These are phyloP conservation scores for Chalaropsis ovoidea DNA, from an alignment of 2,329 filamentous ascomycete species.

Conservation along the genomic window DNA sequence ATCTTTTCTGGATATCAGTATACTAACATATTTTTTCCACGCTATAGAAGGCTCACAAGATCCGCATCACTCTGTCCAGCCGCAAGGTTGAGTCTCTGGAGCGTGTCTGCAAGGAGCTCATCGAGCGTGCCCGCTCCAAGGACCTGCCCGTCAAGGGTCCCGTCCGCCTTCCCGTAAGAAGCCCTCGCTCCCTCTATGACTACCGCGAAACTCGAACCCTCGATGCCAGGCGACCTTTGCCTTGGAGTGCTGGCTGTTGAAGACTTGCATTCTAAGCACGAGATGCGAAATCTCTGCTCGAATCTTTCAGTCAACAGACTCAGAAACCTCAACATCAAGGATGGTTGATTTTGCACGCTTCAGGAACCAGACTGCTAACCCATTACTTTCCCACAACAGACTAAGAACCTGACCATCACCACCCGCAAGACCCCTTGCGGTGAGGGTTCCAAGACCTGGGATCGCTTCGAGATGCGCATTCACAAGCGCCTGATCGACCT, in stretches of 20 bases:
- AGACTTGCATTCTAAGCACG: not conserved
- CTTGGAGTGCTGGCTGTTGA: not conserved
- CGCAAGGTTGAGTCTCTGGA: constrained; percentile 93
- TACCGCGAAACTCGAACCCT: not conserved
- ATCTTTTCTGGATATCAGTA: not conserved
- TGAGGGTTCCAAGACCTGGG: constrained; percentile 99
- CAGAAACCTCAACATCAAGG: too few relatives aligned
- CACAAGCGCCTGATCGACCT: constrained; percentile 98
- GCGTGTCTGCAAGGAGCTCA: constrained; percentile 96
- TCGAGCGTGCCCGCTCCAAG: constrained; percentile 98
- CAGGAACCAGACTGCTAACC: constrained; percentile 15
- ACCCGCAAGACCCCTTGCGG: constrained; percentile 98
- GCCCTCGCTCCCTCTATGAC: not conserved
- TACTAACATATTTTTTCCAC: constrained; percentile 22
- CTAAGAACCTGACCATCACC: constrained; percentile 92
- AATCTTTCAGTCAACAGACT: not conserved
- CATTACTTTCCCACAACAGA: constrained; percentile 43
- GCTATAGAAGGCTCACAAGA: constrained; percentile 83
- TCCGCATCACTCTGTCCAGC: constrained; percentile 93
- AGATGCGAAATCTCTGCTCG: not conserved
- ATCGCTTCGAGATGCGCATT: constrained; percentile 97
- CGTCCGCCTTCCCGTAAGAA: constrained; percentile 57
- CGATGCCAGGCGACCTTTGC: not conserved
- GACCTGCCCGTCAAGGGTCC: constrained; percentile 97
- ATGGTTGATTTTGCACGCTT: not conserved